Conservation (phyloP, 2,329 filamentous ascomycete species). For the Teratosphaeria epicoccoides region DNA sequence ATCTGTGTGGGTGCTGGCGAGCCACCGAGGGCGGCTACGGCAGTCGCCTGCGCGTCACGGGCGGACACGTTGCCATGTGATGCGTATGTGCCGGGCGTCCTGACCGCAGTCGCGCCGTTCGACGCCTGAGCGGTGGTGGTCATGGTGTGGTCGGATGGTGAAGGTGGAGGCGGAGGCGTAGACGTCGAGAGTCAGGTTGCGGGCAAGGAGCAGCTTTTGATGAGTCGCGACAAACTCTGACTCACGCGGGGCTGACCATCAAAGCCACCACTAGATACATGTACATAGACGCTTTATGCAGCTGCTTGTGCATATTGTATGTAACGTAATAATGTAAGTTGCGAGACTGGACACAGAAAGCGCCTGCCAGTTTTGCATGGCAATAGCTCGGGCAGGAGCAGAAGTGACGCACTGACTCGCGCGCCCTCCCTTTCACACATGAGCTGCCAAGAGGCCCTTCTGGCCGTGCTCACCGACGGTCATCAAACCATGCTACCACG, state of each 20-base stretch:
- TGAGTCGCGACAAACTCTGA: not conserved
- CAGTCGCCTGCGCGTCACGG: conserved; percentile 1
- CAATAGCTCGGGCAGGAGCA: not conserved
- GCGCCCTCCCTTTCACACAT: not conserved
- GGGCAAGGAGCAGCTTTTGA: not conserved
- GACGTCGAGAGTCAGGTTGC: not conserved
- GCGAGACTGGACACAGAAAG: not conserved
- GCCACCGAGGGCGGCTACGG: conserved; percentile 1
- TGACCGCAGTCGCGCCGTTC: not conserved
- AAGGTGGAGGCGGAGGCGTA: not conserved
- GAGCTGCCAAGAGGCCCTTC: too few species aligned
- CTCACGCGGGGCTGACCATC: not conserved
- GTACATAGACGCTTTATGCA: too few species aligned
- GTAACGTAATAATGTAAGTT: too few species aligned
- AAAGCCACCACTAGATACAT: too few species aligned
- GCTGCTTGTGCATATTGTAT: too few species aligned
- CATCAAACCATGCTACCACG: not conserved
- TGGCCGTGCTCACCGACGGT: too few species aligned
- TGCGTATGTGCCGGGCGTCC: not conserved
- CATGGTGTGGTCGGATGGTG: not conserved
- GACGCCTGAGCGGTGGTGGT: not conserved
- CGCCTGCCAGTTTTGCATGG: not conserved
- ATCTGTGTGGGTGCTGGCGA: not conserved
- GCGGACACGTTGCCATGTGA: not conserved
- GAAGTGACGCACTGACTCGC: not conserved